Evolutionary conservation across 106 monocot genomes (phyloP), one percentile per base, ranked within the genome.

Genomic region (Dioscorea dumetorum): DNA sequence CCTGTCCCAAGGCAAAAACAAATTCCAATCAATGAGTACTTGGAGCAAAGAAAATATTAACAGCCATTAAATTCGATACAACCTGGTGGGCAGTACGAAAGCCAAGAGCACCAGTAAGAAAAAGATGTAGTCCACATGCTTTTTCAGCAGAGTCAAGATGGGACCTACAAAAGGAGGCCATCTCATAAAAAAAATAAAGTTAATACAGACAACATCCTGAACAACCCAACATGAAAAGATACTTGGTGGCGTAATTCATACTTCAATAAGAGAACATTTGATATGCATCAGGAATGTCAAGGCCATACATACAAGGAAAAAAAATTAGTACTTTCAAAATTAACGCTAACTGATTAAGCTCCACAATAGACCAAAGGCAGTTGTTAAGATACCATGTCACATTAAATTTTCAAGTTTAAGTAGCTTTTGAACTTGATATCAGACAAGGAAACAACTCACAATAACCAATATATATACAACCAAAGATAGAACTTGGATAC

Each of bases 51-150:
- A 20, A 15, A 41, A 41, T 41, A 41, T 41, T 6, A 41, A 8
- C 18, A 11, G 11, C 8, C 20, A 66, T 63, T 74, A 16, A 67
- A 50, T 17, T n/a, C 5, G 57, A 60, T 57, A 66, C 13, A 53
- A 99, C 97, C 97, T 97, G 97, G 72, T 97, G 82, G 51, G 87
- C 62, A 56, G 97, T 99, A 7, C 92, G 81, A 67, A 84, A 90
- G 24, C 97, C 97, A 81, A 92, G 92, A 73, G 80, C 82, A 24
- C 97, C 97, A 31, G 78, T 99, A 73, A 92, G 70, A 54, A 72
- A 84, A 69, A 92, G 74, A 59, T 85, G 73, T 73, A 90, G 54
- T 50, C 80, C 86, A 76, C 87, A 90, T 70, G 87, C 80, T 73
- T 76, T 78, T 69, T 92, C 79, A 50, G 92, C 86, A 71, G 11